phyloP scores from a whole-genome alignment of 768 basidiomycete genomes.

The Lactarius sanguifluus region DNA sequence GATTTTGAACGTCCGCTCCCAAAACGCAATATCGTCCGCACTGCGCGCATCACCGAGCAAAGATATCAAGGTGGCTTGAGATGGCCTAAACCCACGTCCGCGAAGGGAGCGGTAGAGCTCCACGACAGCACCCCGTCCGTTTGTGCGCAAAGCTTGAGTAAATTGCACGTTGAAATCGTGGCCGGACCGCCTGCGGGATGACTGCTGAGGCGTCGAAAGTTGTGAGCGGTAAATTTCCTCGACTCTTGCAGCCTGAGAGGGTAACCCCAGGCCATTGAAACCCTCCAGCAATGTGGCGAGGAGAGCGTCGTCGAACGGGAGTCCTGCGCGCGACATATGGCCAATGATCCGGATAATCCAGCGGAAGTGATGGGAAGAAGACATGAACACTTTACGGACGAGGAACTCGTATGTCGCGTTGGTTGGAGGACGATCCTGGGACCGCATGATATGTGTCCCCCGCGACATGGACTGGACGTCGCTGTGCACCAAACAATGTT shows the following conservation, averaged over 20 bases:
- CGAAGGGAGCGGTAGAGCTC: conserved; percentile 18
- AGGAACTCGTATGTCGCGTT: conserved; percentile 51
- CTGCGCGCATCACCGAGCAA: conserved; percentile 20
- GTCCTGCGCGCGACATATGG: conserved; percentile 12
- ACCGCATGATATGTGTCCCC: conserved; percentile 34
- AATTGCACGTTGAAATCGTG: conserved; percentile 22
- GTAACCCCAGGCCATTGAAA: conserved; percentile 25
- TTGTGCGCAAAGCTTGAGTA: conserved; percentile 3
- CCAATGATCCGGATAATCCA: conserved; percentile 21
- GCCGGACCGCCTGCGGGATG: not conserved
- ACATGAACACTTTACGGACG: conserved; percentile 44
- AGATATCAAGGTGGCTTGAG: conserved; percentile 23
- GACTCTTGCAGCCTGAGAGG: conserved; percentile 23
- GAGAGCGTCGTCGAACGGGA: conserved; percentile 29
- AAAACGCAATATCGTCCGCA: conserved; percentile 28
- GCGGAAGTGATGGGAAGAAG: conserved; percentile 23
- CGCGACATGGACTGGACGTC: conserved; percentile 23
- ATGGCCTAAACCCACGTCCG: conserved; percentile 19
- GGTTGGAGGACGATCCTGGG: conserved; percentile 44
- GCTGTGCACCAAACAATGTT: conserved; percentile 36
- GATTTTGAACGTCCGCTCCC: conserved; percentile 44
- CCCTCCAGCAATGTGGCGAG: conserved; percentile 27
- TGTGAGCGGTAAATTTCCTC: conserved; percentile 27
- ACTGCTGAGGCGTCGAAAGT: not conserved
- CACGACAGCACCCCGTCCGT: conserved; percentile 10